Evolutionary conservation across 75 land plant genomes (phyloP).

Genomic region (Picea glauca): DNA sequence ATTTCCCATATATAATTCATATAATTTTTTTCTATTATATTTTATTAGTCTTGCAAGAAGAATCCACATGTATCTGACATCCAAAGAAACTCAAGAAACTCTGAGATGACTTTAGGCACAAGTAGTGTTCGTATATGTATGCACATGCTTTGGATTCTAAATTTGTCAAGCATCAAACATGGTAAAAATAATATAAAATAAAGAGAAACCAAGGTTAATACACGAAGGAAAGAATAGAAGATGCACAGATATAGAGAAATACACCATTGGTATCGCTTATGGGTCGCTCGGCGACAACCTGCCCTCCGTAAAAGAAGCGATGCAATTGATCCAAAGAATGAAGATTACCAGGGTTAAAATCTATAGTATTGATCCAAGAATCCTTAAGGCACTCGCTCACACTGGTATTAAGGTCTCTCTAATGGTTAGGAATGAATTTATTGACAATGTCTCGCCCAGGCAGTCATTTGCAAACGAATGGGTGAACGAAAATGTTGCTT

Average conservation of each 20-base stretch:
- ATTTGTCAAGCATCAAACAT: too few species aligned
- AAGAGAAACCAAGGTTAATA: too few species aligned
- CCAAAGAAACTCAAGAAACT: too few species aligned
- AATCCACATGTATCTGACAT: too few species aligned
- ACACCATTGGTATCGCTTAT: slow-evolving; percentile 58
- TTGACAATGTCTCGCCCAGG: slow-evolving; percentile 42
- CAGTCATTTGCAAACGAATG: slow-evolving; percentile 42
- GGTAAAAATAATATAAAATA: too few species aligned
- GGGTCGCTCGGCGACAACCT: slow-evolving; percentile 72
- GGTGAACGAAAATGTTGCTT: slow-evolving; percentile 55
- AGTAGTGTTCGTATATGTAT: too few species aligned
- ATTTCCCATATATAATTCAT: too few species aligned
- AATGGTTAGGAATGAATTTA: slow-evolving; percentile 63
- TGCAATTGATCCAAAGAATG: slow-evolving; percentile 47
- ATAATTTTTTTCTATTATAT: too few species aligned
- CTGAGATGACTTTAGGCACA: not conserved
- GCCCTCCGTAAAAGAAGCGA: slow-evolving; percentile 43
- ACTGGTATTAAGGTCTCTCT: slow-evolving; percentile 53
- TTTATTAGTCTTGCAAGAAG: too few species aligned
- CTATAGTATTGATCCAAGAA: slow-evolving; percentile 64
- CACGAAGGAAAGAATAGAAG: too few species aligned
- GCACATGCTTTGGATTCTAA: too few species aligned
- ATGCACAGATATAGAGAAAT: slow-evolving; percentile 25
- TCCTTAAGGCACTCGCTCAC: slow-evolving; percentile 46
- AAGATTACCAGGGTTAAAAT: slow-evolving; percentile 57